Evolutionary conservation across 495 filamentous ascomycete species (phyloP).

Genomic region (Jackrogersella multiformis): DNA sequence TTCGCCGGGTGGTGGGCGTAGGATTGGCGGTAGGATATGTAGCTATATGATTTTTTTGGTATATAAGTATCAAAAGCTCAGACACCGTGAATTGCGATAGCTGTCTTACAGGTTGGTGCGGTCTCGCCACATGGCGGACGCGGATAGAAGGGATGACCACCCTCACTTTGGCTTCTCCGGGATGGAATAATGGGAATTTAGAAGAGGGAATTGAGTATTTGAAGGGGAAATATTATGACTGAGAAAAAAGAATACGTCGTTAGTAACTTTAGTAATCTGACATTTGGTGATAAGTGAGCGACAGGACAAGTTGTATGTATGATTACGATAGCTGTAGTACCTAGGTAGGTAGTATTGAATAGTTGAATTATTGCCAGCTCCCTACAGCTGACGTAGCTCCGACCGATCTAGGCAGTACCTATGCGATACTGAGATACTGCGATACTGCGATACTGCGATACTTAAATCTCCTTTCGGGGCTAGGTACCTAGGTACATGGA

Average conservation of each 20-base stretch:
- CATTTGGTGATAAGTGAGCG: constrained; percentile 11
- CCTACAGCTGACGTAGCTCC: constrained; percentile 46
- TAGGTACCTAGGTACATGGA: too few species aligned
- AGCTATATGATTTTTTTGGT: constrained; percentile 61
- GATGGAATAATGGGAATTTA: constrained; percentile 9
- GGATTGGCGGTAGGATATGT: constrained; percentile 98
- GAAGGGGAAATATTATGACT: not conserved
- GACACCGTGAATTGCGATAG: not conserved
- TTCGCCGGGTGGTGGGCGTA: constrained; percentile 94
- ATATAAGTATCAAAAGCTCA: constrained; percentile 3
- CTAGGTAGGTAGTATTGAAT: constrained; percentile 4
- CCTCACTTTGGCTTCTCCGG: constrained; percentile 44
- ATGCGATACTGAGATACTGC: too few species aligned
- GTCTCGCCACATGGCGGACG: constrained; percentile 92
- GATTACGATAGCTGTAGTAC: not conserved
- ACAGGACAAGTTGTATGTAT: constrained; percentile 11
- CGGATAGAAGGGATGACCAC: constrained; percentile 51
- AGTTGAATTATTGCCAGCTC: constrained; percentile 19
- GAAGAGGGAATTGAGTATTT: constrained; percentile 13
- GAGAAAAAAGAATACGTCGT: not conserved
- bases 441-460: too few species aligned
- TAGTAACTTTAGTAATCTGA: constrained; percentile 15
- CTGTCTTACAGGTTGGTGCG: constrained; percentile 89
- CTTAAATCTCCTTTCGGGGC: constrained; percentile 11
- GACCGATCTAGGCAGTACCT: constrained; percentile 1